A percentile compares a stretch with the other conserved stretches of the same genome.
Evolutionary conservation across 2,329 filamentous ascomycete genomes (phyloP).

Genomic region (Trichoderma sp.): DNA sequence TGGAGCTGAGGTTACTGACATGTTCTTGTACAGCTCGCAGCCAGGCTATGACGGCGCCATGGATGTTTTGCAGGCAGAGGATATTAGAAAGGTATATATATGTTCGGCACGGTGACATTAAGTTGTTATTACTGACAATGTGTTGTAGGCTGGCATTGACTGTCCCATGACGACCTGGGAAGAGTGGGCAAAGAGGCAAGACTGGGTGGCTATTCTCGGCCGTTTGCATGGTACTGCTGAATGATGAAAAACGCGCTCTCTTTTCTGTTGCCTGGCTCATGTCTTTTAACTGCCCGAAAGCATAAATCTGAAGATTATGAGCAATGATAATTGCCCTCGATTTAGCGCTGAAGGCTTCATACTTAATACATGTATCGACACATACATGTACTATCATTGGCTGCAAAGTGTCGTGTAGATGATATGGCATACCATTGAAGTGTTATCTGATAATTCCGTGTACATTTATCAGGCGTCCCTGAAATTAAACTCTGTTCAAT

Average conservation of each 20-base stretch:
- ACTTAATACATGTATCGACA: too few relatives aligned
- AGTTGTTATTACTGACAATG: neutral
- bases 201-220: slow-evolving; percentile 31
- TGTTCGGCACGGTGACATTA: neutral
- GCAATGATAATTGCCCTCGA: neutral
- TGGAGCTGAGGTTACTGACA: slow-evolving; percentile 43
- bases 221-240: neutral
- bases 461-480: neutral
- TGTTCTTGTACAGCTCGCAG: slow-evolving; percentile 46
- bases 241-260: neutral
- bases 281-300: neutral
- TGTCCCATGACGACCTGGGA: slow-evolving; percentile 41
- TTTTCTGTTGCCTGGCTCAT: neutral
- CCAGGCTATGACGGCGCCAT: slow-evolving; percentile 50
- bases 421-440: accelerated
- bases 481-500: neutral
- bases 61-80: slow-evolving; percentile 40
- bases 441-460: neutral
- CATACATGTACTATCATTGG: neutral
- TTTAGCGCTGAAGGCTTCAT: neutral
- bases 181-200: slow-evolving; percentile 36
- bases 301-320: neutral
- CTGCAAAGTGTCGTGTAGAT: neutral
- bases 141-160: slow-evolving; percentile 40
- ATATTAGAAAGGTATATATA: slow-evolving; percentile 41